A percentile compares a stretch with the other conserved stretches of the same genome.
phyloP scores from a whole-genome alignment of 2,329 filamentous ascomycete genomes.

The Fusarium hostae region DNA sequence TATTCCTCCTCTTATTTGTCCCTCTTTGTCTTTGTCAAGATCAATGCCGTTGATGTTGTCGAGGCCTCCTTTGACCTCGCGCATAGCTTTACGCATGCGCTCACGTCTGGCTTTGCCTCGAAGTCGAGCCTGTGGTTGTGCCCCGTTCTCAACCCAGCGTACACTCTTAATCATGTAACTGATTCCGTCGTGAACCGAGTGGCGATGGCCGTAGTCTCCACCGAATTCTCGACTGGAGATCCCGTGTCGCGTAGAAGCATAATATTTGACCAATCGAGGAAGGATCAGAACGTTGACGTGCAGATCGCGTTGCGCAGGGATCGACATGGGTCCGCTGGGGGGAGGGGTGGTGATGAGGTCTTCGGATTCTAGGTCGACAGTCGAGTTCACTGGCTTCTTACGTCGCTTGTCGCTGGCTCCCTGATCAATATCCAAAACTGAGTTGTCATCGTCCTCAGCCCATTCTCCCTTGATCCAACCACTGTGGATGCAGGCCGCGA shows the following conservation, averaged over 20 bases:
- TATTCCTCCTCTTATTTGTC: slow-evolving; percentile 47
- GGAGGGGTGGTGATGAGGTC: slow-evolving; percentile 65
- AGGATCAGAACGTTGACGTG: slow-evolving; percentile 89
- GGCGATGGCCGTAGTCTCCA: slow-evolving; percentile 57
- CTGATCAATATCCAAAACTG: slow-evolving; percentile 69
- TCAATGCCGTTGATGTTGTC: slow-evolving; percentile 47
- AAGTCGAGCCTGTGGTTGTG: slow-evolving; percentile 65
- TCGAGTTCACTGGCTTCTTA: slow-evolving; percentile 47
- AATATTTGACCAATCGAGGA: slow-evolving; percentile 81
- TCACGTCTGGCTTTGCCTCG: slow-evolving; percentile 66
- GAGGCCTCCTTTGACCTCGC: slow-evolving; percentile 58
- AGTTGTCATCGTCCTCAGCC: slow-evolving; percentile 78
- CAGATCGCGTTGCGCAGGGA: slow-evolving; percentile 78
- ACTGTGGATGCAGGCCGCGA: slow-evolving; percentile 91
- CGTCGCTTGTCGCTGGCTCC: slow-evolving; percentile 48
- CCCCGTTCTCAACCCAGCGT: slow-evolving; percentile 85
- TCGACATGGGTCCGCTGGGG: slow-evolving; percentile 68
- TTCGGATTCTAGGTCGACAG: slow-evolving; percentile 52
- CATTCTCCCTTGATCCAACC: slow-evolving; percentile 94
- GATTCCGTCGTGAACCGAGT: slow-evolving; percentile 78
- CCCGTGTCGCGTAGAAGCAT: slow-evolving; percentile 79
- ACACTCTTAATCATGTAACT: slow-evolving; percentile 87
- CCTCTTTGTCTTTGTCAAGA: slow-evolving; percentile 42
- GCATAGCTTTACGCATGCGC: slow-evolving; percentile 66
- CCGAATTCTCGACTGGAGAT: slow-evolving; percentile 85